Base-by-base conservation (phyloP, 495 filamentous ascomycete species). In the Talaromyces adpressus region DNA sequence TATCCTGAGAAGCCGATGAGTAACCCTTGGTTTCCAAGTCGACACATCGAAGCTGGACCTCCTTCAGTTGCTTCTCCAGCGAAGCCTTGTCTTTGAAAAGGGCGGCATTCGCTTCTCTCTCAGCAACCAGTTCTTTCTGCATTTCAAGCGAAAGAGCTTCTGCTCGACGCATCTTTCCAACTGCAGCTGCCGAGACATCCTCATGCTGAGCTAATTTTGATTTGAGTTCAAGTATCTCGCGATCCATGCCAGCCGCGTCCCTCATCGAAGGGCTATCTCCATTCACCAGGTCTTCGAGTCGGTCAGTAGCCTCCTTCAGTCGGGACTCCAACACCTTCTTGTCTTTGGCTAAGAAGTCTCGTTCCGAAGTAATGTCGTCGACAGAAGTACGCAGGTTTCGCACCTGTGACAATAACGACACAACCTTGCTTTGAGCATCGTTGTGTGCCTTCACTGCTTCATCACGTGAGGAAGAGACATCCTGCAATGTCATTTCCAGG, bases 1-100 rank as follows among this genome's bases (percentile, higher is more conserved):
- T 91, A 74, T 98, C 94, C 64, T 97, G 91, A 69, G 92, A 95
- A 52, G 90, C 91, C 62, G 84, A 93, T 27, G 92, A 92, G 74
- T 97, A 98, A 59, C 92, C 91, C 82, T 97, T 98, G 25, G 94
- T 98, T 75, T 98, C 94, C 52, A 98, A 77, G 66, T 98, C 94
- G 47, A 98, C 89, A 53, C 95, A 85, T 64, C 87, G 85, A 27
- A 98, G 81, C 74, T 98, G 94, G 51, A 93, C 78, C 73, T 98
- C 94, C 78, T 92, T 98, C 62, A 94, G 81, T 27, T 84, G 81
- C 78, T 97, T 98, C 77, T 98, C 95, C 49, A 98, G 75, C 0
- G 83, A 84, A 1, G 91, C 90, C 75, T 97, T 98, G 62, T 98
- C 91, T 74, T 93, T 96, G 78, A 94, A 89, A 53, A 98, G 82